Evolutionary conservation across 768 basidiomycete genomes (phyloP).

Genomic region (Tremella fuciformis): DNA sequence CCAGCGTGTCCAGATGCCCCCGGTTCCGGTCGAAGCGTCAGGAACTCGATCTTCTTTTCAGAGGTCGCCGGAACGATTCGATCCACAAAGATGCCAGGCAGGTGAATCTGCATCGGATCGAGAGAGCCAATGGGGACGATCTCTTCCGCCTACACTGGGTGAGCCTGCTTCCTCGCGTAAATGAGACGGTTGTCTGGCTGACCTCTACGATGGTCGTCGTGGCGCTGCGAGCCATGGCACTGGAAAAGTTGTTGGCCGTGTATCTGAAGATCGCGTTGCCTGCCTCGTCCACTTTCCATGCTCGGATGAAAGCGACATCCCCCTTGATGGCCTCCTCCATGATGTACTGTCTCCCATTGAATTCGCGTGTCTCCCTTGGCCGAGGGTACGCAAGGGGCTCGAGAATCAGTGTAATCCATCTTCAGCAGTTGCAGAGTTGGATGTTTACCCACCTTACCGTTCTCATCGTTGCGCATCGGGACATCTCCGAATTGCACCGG

Average conservation of each 20-base stretch:
- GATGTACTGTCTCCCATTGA: conserved; percentile 43
- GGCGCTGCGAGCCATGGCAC: conserved; percentile 42
- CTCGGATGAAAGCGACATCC: conserved; percentile 47
- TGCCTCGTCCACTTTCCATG: conserved; percentile 49
- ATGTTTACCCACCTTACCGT: no score
- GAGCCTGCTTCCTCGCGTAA: no score
- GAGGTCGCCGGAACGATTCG: conserved; percentile 46
- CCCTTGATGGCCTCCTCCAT: conserved; percentile 49
- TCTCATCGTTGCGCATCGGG: no score
- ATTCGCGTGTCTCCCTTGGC: conserved; percentile 12
- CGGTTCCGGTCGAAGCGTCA: conserved; percentile 34
- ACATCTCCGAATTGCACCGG: no score
- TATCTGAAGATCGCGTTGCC: conserved; percentile 51
- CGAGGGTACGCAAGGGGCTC: background rate
- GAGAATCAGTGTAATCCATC: no score
- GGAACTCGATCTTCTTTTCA: conserved; percentile 47
- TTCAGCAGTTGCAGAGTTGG: no score
- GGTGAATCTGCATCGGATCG: conserved; percentile 44
- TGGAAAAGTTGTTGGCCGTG: conserved; percentile 46
- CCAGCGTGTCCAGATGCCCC: conserved; percentile 3
- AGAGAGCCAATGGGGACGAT: conserved; percentile 50
- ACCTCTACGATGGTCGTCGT: conserved; percentile 49
- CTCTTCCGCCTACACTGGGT: conserved; percentile 37
- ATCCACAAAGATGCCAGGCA: conserved; percentile 50
- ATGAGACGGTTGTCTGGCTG: background rate